Base-by-base conservation (phyloP, 371 early-diverging fungal genomes). In the Umbelopsis sp. region DNA sequence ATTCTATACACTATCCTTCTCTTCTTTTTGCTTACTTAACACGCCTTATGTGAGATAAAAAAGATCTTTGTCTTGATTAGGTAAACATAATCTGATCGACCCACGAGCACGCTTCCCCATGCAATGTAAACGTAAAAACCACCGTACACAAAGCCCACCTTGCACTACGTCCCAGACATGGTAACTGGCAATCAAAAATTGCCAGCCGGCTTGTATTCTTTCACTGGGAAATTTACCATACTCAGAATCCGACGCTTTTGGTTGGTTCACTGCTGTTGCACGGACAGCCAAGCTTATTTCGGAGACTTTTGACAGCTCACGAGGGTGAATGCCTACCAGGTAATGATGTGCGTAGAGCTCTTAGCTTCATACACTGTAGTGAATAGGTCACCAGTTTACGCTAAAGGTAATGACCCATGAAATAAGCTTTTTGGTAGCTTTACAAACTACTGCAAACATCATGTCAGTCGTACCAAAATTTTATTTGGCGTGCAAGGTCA, bases 271-370 rank as follows among this genome's bases (percentile, higher is more conserved):
- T 18, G 37, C 32, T 32, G 57, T 57, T 57, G 57, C 57, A 57
- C 57, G 57, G 57, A 57, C 57, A 18, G 57, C 35, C 16, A 35
- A 35, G 35, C 35, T 57, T 29, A 57, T 57, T 57, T 57, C 57
- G 57, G 57, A 29, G 57, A 57, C 29, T 35, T 48, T 57, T 57
- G 57, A 57, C 57, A 57, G 57, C 57, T 57, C 57, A 57, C 57
- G 57, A 57, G 57, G 57, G 35, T 16, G 48, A 7, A 48, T 48
- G 48, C 48, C 18, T 12, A 48, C 48, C 16, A 6, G 18, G 45
- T 45, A 45, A 7, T 45, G 6, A 48, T 12, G 48, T 48, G 48
- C 20, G 7, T 48, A 48, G 20, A n/a, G 18, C 20, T 1, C 48
- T 48, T 48, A 7, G 12, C 41, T 41, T 41, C 41, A 41, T 41